These are phyloP conservation scores for Fomitopsis palustris DNA, from an alignment of 1,284 basidiomycete genomes.

Conservation along the genomic window DNA sequence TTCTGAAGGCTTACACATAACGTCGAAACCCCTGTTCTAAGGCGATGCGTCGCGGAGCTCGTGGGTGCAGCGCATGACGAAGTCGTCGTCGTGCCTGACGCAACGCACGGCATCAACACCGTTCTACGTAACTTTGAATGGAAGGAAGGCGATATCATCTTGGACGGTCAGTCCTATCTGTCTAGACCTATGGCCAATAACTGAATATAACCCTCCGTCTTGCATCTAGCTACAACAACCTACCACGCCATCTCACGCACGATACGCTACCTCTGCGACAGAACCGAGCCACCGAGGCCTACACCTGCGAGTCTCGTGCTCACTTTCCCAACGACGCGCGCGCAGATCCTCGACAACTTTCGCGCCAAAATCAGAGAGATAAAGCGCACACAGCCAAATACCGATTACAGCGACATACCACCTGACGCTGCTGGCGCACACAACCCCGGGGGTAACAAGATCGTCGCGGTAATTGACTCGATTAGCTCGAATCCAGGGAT, in stretches of 20 bases:
- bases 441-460: constrained; percentile 36
- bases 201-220: background rate
- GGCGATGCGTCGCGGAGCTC: constrained; percentile 40
- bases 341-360: constrained; percentile 56
- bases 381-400: constrained; percentile 32
- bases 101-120: constrained; percentile 66
- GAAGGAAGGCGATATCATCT: constrained; percentile 46
- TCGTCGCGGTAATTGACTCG: constrained; percentile 74
- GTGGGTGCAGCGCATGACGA: constrained; percentile 60
- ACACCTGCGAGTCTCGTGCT: constrained; percentile 13
- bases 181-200: too few species aligned
- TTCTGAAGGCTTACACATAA: background rate
- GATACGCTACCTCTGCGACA: constrained; percentile 59
- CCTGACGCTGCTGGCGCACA: constrained; percentile 7
- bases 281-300: constrained; percentile 21
- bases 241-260: constrained; percentile 61
- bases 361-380: constrained; percentile 33
- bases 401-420: constrained; percentile 22
- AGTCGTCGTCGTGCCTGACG: constrained; percentile 64
- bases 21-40: background rate
- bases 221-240: constrained; percentile 35
- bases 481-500: constrained; percentile 73
- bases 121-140: constrained; percentile 61
- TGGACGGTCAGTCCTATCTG: constrained; percentile 40
- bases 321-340: constrained; percentile 54